These are phyloP conservation scores for Fusarium sp. DNA, from an alignment of 2,329 filamentous ascomycete genomes.

Conservation along the genomic window DNA sequence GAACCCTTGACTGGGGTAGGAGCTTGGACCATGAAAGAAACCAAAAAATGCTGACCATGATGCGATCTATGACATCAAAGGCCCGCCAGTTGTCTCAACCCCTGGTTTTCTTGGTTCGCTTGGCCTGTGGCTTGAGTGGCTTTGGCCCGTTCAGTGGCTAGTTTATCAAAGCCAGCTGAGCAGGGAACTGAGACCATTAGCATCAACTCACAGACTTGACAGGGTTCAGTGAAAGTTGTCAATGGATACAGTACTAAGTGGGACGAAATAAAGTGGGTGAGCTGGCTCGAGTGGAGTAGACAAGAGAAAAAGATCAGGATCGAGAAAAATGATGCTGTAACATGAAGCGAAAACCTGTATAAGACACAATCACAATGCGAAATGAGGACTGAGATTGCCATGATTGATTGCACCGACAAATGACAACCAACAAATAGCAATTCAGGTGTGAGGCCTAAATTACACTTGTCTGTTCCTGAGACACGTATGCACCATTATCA, in stretches of 20 bases:
- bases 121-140: slow-evolving; percentile 37
- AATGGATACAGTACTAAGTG: slow-evolving; percentile 20
- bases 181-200: slow-evolving; percentile 31
- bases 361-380: slow-evolving; percentile 13
- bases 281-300: slow-evolving; percentile 20
- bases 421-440: neutral
- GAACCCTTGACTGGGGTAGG: neutral
- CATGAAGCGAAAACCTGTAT: slow-evolving; percentile 22
- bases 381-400: neutral
- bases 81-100: slow-evolving; percentile 19
- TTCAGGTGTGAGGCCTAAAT: neutral
- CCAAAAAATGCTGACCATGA: slow-evolving; percentile 23
- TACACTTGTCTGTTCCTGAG: slow-evolving; percentile 17
- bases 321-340: slow-evolving; percentile 9
- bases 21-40: slow-evolving; percentile 19
- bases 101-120: slow-evolving; percentile 31
- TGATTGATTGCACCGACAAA: neutral
- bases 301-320: slow-evolving; percentile 2
- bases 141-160: slow-evolving; percentile 26
- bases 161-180: slow-evolving; percentile 40
- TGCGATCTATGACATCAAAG: slow-evolving; percentile 45
- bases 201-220: neutral
- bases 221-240: slow-evolving; percentile 1
- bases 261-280: slow-evolving; percentile 10
- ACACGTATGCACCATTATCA: slow-evolving; percentile 25